A percentile compares a stretch with the other conserved stretches of the same genome.
These are phyloP conservation scores for Vaccinium macrocarpon DNA, from an alignment of 148 eudicot species.

Conservation along the genomic window DNA sequence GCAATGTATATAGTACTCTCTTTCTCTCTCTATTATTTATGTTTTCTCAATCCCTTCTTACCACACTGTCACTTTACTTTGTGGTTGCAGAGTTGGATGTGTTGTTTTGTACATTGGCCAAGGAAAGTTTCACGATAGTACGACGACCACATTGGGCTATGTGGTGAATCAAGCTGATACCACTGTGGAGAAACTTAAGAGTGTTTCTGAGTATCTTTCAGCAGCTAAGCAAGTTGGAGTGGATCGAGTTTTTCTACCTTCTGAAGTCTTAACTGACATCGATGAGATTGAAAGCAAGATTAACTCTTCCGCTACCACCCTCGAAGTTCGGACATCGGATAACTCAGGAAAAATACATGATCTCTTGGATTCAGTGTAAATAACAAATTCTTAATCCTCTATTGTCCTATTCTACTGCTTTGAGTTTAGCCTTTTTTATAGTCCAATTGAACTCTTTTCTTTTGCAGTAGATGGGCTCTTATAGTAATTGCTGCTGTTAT, in stretches of 20 bases:
- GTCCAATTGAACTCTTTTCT: slow-evolving; percentile 2
- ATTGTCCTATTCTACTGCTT: background rate
- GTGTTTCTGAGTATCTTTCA: slow-evolving; percentile 64
- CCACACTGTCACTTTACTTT: slow-evolving; percentile 11
- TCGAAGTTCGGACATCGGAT: slow-evolving; percentile 44
- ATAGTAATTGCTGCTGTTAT: slow-evolving; percentile 77
- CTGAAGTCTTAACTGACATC: slow-evolving; percentile 68
- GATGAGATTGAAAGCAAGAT: slow-evolving; percentile 60
- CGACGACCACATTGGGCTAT: slow-evolving; percentile 56
- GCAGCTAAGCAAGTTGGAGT: slow-evolving; percentile 72
- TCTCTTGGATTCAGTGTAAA: slow-evolving; percentile 67
- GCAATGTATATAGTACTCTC: slow-evolving; percentile 55
- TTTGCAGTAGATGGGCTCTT: slow-evolving; percentile 71
- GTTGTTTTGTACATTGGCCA: slow-evolving; percentile 76
- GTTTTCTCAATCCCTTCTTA: slow-evolving; percentile 1
- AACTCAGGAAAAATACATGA: slow-evolving; percentile 53
- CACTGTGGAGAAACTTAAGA: slow-evolving; percentile 62
- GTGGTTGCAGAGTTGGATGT: slow-evolving; percentile 68
- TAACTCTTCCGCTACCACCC: slow-evolving; percentile 56
- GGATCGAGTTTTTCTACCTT: slow-evolving; percentile 49
- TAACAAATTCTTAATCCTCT: background rate
- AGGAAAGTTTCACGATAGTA: slow-evolving; percentile 60
- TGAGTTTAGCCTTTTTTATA: background rate
- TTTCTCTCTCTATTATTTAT: slow-evolving; percentile 9
- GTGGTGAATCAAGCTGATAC: slow-evolving; percentile 62